Evolutionary conservation across 768 basidiomycete species (phyloP).

Genomic region (Russula lepida): DNA sequence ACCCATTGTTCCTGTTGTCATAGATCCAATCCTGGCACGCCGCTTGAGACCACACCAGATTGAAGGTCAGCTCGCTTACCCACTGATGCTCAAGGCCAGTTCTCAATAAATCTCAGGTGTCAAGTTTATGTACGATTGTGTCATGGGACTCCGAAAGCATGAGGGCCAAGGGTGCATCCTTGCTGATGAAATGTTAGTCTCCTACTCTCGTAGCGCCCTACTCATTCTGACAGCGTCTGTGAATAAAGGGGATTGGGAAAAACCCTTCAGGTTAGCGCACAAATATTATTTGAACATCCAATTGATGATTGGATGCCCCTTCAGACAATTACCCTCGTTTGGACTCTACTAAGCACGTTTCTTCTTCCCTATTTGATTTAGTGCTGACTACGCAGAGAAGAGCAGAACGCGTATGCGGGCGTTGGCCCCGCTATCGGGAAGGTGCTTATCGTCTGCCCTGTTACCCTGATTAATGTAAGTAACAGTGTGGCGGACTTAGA

Average conservation of each 20-base stretch:
- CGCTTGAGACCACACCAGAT: slow-evolving; percentile 82
- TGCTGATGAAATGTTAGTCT: slow-evolving; percentile 83
- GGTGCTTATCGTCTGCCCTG: slow-evolving; percentile 89
- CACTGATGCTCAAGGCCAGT: not conserved
- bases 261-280: slow-evolving; percentile 58
- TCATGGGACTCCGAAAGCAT: slow-evolving; percentile 88
- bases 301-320: not conserved
- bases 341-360: slow-evolving; percentile 79
- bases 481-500: not conserved
- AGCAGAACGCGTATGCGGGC: slow-evolving; percentile 73
- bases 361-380: not conserved
- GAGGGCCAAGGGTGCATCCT: slow-evolving; percentile 93
- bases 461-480: slow-evolving; percentile 73
- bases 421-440: slow-evolving; percentile 56
- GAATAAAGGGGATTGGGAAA: slow-evolving; percentile 88
- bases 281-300: not conserved
- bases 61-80: slow-evolving; percentile 48
- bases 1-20: slow-evolving; percentile 70
- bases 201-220: slow-evolving; percentile 1
- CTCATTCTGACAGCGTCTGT: slow-evolving; percentile 4
- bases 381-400: slow-evolving; percentile 33
- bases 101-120: slow-evolving; percentile 39
- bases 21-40: slow-evolving; percentile 77
- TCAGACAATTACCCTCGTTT: slow-evolving; percentile 85
- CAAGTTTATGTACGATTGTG: slow-evolving; percentile 89